Base-by-base conservation (phyloP, 495 filamentous ascomycete species). In the Penicillium flavigenum region DNA sequence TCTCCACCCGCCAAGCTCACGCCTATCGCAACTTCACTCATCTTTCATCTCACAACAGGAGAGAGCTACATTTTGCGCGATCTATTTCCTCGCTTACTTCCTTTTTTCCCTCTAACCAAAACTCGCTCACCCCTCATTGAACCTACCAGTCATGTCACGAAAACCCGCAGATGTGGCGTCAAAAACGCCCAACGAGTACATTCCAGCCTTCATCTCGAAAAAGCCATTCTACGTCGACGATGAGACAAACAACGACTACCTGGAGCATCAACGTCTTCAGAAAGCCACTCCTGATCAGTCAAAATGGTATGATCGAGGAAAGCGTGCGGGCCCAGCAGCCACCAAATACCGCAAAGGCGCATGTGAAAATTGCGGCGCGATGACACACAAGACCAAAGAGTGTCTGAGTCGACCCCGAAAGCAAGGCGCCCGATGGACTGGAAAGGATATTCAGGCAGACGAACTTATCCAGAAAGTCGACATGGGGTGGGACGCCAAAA, bases 311-410 rank as follows among this genome's bases (percentile, higher is more conserved):
- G 90, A 93, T 46, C 86, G 93, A 36, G 90, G 91, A 59, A 88
- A 87, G 72, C 87, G 89, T 65, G 73, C 81, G 22, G 91, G 88
- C 2, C 88, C 89, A 14, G 90, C 90, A 7, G 90, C 91, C 29
- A 98, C 94, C 59, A 98, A 96, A 68, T 98, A 90, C 74, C 90
- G 95, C 63, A 97, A 97, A 76, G 94, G 94, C 63, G 91, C 94
- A 42, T 98, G 94, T 74, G 91, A 96, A 73, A 98, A 98, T 77
- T 98, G 94, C 78, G 94, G 94, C 66, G 89, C 92, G 27, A 91
- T 96, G 86, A 91, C 89, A 61, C 94, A 98, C 76, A 95, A 94
- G 68, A 88, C 87, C 26, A 96, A 95, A 66, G 92, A 96, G 63
- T 98, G 94, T 67, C 76, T 98, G 45, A 91, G 85, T 67, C 85